A percentile compares a stretch with the other conserved stretches of the same genome.
These are phyloP conservation scores for Aurantiochytrium sp. DNA, from an alignment of 108 stramenopile species.

Conservation along the genomic window DNA sequence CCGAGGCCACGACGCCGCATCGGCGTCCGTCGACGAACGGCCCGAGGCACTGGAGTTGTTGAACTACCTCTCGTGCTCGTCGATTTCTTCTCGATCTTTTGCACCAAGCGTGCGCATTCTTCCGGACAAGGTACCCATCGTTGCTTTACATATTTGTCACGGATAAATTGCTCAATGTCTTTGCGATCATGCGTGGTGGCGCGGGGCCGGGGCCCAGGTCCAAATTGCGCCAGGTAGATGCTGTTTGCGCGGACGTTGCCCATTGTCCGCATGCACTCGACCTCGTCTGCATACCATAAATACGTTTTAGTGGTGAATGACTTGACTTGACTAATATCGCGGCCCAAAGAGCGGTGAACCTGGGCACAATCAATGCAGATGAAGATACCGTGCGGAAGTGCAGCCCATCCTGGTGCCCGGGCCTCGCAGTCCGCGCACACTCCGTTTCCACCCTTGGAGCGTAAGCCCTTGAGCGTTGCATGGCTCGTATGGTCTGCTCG, in stretches of 20 bases:
- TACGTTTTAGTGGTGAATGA: neutral
- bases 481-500: neutral
- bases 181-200: neutral
- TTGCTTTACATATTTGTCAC: neutral
- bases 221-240: neutral
- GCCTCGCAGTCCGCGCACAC: neutral
- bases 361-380: constrained; percentile 14
- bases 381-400: constrained; percentile 11
- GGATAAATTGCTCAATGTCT: neutral
- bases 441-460: neutral
- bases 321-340: neutral
- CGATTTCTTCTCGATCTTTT: neutral
- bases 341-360: neutral
- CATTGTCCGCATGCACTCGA: neutral
- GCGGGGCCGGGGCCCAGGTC: neutral
- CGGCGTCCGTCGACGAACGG: too few species aligned
- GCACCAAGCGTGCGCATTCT: neutral
- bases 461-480: neutral
- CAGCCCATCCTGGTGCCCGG: neutral
- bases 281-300: constrained; percentile 2
- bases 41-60: too few species aligned
- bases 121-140: neutral
- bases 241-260: neutral
- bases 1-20: too few species aligned
- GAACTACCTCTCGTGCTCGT: too few species aligned